phyloP scores from a whole-genome alignment of 192 early-diverging fungal species.

The Oehlia diaphana region DNA sequence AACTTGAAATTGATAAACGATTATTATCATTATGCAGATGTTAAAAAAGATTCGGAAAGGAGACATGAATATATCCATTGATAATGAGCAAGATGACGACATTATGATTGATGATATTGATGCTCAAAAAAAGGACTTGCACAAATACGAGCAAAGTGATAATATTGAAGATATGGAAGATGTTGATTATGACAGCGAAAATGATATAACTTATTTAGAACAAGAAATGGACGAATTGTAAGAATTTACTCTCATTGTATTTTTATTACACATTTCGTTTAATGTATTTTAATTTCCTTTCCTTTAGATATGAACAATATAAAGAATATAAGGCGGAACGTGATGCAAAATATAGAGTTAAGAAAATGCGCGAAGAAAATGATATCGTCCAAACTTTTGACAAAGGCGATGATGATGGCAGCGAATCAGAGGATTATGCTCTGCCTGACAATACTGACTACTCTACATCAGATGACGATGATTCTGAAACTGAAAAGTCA shows the following conservation, averaged over 20 bases:
- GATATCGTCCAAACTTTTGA: slow-evolving; percentile 61
- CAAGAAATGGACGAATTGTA: slow-evolving; percentile 73
- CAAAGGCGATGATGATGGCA: slow-evolving; percentile 46
- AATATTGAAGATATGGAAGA: slow-evolving; percentile 50
- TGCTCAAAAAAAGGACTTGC: not conserved
- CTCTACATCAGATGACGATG: slow-evolving; percentile 37
- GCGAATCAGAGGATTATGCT: slow-evolving; percentile 14
- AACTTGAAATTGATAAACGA: not conserved
- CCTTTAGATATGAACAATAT: slow-evolving; percentile 70
- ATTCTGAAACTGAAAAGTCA: slow-evolving; percentile 40
- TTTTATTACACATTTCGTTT: slow-evolving; percentile 24
- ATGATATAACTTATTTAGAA: slow-evolving; percentile 47
- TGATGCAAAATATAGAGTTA: slow-evolving; percentile 75
- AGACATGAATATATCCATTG: slow-evolving; percentile 49
- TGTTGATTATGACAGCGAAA: slow-evolving; percentile 40
- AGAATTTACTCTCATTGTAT: slow-evolving; percentile 22
- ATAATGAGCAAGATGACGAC: slow-evolving; percentile 45
- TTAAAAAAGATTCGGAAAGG: slow-evolving; percentile 55
- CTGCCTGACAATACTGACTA: not conserved
- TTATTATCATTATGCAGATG: slow-evolving; percentile 12
- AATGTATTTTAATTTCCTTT: slow-evolving; percentile 47
- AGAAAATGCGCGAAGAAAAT: slow-evolving; percentile 65
- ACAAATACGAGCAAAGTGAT: slow-evolving; percentile 25
- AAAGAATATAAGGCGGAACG: slow-evolving; percentile 68
- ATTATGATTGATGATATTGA: slow-evolving; percentile 43